Conservation (phyloP, 306 rosid genomes). For the Pueraria montana region DNA sequence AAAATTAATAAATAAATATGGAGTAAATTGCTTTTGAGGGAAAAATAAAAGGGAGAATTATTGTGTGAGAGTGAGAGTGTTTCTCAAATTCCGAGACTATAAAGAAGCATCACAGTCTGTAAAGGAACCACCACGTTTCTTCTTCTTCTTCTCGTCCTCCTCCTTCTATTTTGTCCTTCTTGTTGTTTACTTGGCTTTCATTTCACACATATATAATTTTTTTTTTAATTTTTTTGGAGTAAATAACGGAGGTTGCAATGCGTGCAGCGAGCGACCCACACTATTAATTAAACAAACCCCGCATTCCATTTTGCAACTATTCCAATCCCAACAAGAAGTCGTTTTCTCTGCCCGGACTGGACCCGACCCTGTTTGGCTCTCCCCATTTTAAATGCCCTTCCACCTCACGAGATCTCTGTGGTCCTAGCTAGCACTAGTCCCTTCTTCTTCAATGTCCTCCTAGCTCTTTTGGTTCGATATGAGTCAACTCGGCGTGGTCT, state of each 20-base stretch:
- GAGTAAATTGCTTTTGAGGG: not conserved
- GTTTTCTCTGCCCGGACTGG: too few species aligned
- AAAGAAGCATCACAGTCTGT: slow-evolving; percentile 42
- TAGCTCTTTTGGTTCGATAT: slow-evolving; percentile 37
- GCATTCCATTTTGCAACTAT: slow-evolving; percentile 4
- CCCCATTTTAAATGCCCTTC: slow-evolving; percentile 49
- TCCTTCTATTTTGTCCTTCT: slow-evolving; percentile 63
- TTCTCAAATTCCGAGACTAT: slow-evolving; percentile 13
- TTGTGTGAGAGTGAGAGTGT: not conserved
- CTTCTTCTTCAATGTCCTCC: slow-evolving; percentile 43
- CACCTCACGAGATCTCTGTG: slow-evolving; percentile 71
- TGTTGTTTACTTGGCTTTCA: not conserved
- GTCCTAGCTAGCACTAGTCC: not conserved
- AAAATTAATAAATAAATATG: too few species aligned
- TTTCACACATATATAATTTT: not conserved
- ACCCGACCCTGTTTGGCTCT: slow-evolving; percentile 4
- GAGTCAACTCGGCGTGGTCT: slow-evolving; percentile 78
- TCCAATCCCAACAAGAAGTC: not conserved
- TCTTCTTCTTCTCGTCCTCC: not conserved
- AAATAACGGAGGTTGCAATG: slow-evolving; percentile 45
- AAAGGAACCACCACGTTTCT: slow-evolving; percentile 14
- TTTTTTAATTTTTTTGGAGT: not conserved
- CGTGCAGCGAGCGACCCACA: slow-evolving; percentile 1
- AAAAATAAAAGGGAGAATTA: not conserved
- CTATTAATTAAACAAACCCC: slow-evolving; percentile 29